phyloP scores from a whole-genome alignment of 805 yeast species.

The Kluyveromyces aestuarii region DNA sequence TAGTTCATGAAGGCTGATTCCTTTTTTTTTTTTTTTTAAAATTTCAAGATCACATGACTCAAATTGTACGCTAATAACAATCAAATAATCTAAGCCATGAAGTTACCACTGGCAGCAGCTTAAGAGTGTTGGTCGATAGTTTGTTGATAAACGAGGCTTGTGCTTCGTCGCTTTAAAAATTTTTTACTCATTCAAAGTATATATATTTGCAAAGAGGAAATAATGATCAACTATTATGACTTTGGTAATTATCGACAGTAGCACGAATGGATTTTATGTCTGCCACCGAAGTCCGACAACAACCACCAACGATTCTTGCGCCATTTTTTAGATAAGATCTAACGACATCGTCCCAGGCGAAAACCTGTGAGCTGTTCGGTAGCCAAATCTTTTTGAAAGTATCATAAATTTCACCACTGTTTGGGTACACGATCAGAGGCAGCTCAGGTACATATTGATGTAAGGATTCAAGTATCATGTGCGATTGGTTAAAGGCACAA shows the following conservation, averaged over 20 bases:
- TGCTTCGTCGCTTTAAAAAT: too few species aligned
- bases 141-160: not conserved
- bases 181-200: not conserved
- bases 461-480: conserved; percentile 29
- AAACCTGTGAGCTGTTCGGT: conserved; percentile 14
- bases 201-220: too few species aligned
- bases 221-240: too few species aligned
- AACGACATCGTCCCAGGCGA: conserved; percentile 33
- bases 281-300: conserved; percentile 60
- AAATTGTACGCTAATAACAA: not conserved
- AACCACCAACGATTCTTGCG: conserved; percentile 58
- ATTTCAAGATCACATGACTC: not conserved
- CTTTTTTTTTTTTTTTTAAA: too few species aligned
- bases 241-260: conserved; percentile 8
- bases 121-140: not conserved
- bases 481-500: conserved; percentile 38
- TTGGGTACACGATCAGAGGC: conserved; percentile 58
- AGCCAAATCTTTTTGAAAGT: conserved; percentile 37
- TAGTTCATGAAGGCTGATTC: not conserved
- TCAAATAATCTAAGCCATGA: not conserved
- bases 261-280: conserved; percentile 21
- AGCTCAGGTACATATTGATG: conserved; percentile 13
- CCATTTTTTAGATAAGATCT: conserved; percentile 33
- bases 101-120: not conserved
- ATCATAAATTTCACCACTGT: conserved; percentile 63